Evolutionary conservation across 140 eudicot species (phyloP).

Genomic region (Erigeron philadelphicus): DNA sequence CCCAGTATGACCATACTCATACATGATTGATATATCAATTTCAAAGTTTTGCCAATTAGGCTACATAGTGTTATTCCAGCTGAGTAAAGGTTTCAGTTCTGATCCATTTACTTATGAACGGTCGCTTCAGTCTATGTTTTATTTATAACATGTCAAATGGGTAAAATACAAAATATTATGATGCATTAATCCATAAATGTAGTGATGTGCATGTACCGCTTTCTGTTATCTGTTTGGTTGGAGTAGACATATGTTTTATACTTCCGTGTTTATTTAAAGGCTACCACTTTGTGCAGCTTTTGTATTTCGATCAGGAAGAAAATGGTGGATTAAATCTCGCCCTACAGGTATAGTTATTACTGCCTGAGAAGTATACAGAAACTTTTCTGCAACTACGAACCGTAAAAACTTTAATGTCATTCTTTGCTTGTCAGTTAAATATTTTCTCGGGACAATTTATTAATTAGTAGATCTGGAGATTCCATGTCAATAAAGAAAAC

Average conservation of each 20-base stretch:
- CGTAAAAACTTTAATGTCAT: not conserved
- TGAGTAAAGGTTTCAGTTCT: not conserved
- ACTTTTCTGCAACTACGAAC: not conserved
- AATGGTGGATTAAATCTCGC: slow-evolving; percentile 83
- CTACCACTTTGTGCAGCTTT: slow-evolving; percentile 53
- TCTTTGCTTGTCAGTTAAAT: too few relatives aligned
- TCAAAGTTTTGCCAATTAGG: not conserved
- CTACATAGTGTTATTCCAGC: not conserved
- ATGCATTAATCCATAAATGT: not conserved
- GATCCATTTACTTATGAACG: not conserved
- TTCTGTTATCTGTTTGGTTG: not conserved
- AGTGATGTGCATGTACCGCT: not conserved
- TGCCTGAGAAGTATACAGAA: not conserved
- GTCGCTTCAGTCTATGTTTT: too few relatives aligned
- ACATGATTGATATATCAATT: not conserved
- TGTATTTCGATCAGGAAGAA: slow-evolving; percentile 86
- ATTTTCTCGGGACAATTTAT: too few relatives aligned
- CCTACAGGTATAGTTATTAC: slow-evolving; percentile 52
- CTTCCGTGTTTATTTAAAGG: slow-evolving; percentile 15
- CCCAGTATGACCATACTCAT: not conserved
- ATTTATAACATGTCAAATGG: too few relatives aligned
- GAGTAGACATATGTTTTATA: not conserved
- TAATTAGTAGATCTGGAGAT: not conserved
- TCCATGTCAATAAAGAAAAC: slow-evolving; percentile 3
- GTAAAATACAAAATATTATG: too few relatives aligned